These are phyloP conservation scores for Populus davidiana DNA, from an alignment of 345 rosid genomes.

Conservation along the genomic window DNA sequence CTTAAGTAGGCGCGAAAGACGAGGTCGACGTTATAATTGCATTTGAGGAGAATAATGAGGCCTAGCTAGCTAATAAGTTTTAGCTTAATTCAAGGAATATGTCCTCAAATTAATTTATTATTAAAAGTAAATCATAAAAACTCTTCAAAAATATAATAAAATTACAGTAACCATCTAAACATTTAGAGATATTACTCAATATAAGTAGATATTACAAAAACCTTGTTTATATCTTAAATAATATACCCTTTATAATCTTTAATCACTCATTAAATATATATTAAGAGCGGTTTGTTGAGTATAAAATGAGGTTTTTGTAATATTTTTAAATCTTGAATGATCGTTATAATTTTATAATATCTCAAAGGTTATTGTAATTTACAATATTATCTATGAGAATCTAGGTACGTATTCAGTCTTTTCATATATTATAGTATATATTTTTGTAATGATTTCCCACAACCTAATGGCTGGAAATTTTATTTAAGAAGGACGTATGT, in stretches of 20 bases:
- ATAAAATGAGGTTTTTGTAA: background rate
- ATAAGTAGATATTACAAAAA: no score
- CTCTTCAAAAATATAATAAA: no score
- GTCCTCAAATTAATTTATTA: background rate
- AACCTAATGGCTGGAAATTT: slow-evolving; percentile 3
- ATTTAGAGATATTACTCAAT: no score
- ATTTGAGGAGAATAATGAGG: background rate
- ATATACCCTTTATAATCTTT: no score
- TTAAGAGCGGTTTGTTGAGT: background rate
- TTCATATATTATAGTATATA: slow-evolving; percentile 8
- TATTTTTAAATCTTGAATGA: background rate
- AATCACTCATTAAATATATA: no score
- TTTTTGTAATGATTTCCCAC: slow-evolving; percentile 19
- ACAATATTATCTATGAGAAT: background rate
- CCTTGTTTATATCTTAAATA: no score
- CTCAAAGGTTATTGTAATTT: background rate
- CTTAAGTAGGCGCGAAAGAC: slow-evolving; percentile 7
- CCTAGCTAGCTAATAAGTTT: background rate
- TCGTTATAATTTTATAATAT: background rate
- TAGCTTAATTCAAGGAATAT: slow-evolving; percentile 3
- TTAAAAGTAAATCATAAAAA: no score
- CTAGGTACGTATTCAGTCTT: background rate
- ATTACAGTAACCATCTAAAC: no score
- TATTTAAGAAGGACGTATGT: no score
- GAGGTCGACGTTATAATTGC: background rate